Evolutionary conservation across 768 basidiomycete genomes (phyloP).

Genomic region (Lentinus brumalis): DNA sequence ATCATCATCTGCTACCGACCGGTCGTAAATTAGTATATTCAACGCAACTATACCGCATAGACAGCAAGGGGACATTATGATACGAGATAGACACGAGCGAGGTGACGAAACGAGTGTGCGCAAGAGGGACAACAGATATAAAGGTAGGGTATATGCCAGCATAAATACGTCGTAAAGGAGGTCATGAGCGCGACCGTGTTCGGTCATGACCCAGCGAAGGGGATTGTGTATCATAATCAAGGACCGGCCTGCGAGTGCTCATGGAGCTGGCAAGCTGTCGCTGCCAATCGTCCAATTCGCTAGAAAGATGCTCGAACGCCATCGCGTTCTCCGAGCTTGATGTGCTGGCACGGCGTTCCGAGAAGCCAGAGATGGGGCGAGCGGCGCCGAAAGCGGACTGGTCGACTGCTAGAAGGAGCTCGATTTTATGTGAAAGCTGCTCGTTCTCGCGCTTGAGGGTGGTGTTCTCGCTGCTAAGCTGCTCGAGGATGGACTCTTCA

Average conservation of each 20-base stretch:
- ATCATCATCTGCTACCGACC: not conserved
- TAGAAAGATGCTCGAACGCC: conserved; percentile 76
- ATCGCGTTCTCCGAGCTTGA: conserved; percentile 83
- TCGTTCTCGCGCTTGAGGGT: conserved; percentile 83
- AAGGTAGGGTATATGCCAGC: conserved; percentile 47
- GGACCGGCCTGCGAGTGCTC: conserved; percentile 69
- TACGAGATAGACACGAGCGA: conserved; percentile 20
- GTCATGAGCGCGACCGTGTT: conserved; percentile 57
- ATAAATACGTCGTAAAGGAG: conserved; percentile 31
- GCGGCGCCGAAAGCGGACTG: conserved; percentile 69
- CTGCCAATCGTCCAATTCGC: conserved; percentile 85
- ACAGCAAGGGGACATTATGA: conserved; percentile 33
- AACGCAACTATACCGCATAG: conserved; percentile 34
- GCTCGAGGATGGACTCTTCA: conserved; percentile 77
- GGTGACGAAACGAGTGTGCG: conserved; percentile 48
- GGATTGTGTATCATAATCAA: conserved; percentile 60
- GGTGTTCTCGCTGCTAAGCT: conserved; percentile 80
- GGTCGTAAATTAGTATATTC: conserved; percentile 24
- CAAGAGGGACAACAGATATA: conserved; percentile 37
- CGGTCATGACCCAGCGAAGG: conserved; percentile 57
- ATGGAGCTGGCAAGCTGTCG: conserved; percentile 80
- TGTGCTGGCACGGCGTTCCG: conserved; percentile 63
- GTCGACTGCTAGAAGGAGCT: conserved; percentile 83
- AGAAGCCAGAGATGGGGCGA: conserved; percentile 59
- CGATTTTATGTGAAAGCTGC: conserved; percentile 89